Conservation (phyloP, 805 yeast species). For the Saturnispora gosingensis region DNA sequence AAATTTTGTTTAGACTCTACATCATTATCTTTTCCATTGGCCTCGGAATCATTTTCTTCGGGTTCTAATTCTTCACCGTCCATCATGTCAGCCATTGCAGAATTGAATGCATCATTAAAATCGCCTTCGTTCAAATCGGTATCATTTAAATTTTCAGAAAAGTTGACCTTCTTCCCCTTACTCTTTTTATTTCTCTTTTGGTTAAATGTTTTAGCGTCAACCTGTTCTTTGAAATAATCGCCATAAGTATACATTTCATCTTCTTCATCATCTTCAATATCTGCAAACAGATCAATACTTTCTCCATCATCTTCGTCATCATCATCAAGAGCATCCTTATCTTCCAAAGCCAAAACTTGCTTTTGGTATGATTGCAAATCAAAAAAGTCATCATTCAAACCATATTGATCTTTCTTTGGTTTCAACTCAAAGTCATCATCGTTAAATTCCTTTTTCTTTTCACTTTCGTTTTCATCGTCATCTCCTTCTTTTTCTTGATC, state of each 20-base stretch:
- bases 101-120: constrained; percentile 48
- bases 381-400: constrained; percentile 77
- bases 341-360: constrained; percentile 22
- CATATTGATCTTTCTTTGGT: constrained; percentile 36
- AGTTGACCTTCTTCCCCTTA: constrained; percentile 8
- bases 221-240: constrained; percentile 49
- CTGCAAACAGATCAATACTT: constrained; percentile 39
- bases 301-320: constrained; percentile 42
- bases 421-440: constrained; percentile 15
- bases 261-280: constrained; percentile 36
- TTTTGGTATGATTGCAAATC: constrained; percentile 63
- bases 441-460: background rate
- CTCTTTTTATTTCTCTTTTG: constrained; percentile 8
- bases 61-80: constrained; percentile 33
- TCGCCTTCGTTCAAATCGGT: constrained; percentile 52
- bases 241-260: constrained; percentile 45
- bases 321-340: constrained; percentile 35
- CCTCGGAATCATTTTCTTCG: constrained; percentile 15
- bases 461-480: constrained; percentile 14
- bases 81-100: constrained; percentile 55
- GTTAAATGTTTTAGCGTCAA: constrained; percentile 12
- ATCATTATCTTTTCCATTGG: constrained; percentile 27
- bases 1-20: constrained; percentile 27
- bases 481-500: constrained; percentile 31
- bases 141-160: constrained; percentile 14